Base-by-base conservation (phyloP, 345 rosid species). In the Passiflora organensis region DNA sequence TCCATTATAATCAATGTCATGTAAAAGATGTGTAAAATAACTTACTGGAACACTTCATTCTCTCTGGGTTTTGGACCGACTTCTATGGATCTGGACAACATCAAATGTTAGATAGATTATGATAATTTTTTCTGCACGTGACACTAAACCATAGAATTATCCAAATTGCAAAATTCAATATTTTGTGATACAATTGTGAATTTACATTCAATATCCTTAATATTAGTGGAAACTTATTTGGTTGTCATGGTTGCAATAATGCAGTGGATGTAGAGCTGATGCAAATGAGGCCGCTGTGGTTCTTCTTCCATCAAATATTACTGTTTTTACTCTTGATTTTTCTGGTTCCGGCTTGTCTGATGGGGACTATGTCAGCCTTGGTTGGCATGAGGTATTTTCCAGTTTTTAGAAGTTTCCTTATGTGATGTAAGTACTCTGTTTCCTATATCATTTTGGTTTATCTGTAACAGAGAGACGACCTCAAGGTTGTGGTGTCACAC, bases 401-500 rank as follows among this genome's bases (percentile, higher is more conserved):
- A 49, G 18, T 32, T 38, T 16, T 13, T 51, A 43, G 54, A 22
- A 28, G 43, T 54, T 6, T 15, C 38, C 37, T 6, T 25, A 28
- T 28, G 10, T 28, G 34, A 2, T 28, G 34, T 28, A 28, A 28
- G 34, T 28, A 3, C 34, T 28, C 56, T 49, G 42, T 62, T 51
- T 25, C 64, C 44, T 47, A 41, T 6, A 32, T 53, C 50, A n/a
- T 56, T 13, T 43, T 42, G 34, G 67, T 48, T 32, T 9, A 61
- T 55, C 48, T 58, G 39, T 74, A 48, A 62, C 80, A 91, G 96
- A 88, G 64, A 73, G 87, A 84, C 67, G 99, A 93, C 79, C 99
- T 93, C 62, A 83, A 83, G 77, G 83, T 79, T 54, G 95, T 78
- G n/a, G 82, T 89, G 18, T 72, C 99, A 45, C 72, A 88, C 72